Evolutionary conservation across 805 yeast species (phyloP).

Genomic region (Candida quercuum): DNA sequence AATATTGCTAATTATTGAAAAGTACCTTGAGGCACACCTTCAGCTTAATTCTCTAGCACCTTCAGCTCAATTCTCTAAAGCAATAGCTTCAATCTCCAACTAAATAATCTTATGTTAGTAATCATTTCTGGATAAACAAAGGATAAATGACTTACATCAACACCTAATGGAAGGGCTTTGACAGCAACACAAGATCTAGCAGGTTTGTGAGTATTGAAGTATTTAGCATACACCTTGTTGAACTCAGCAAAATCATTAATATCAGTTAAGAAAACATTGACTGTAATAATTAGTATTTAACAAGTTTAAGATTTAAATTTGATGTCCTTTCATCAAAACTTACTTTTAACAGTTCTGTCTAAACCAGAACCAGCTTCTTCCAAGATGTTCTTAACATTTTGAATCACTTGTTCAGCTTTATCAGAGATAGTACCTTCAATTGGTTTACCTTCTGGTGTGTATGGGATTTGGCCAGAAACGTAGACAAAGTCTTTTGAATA

Average conservation of each 20-base stretch:
- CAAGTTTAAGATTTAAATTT: not conserved
- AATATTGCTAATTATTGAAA: too few relatives aligned
- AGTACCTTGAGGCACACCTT: not conserved
- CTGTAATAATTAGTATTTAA: conserved; percentile 3
- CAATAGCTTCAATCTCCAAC: conserved; percentile 90
- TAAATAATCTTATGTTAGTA: conserved; percentile 11
- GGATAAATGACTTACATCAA: conserved; percentile 47
- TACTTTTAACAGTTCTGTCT: conserved; percentile 77
- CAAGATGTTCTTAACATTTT: conserved; percentile 65
- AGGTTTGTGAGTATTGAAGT: conserved; percentile 77
- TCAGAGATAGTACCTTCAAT: conserved; percentile 73
- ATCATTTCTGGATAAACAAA: too few relatives aligned
- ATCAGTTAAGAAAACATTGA: conserved; percentile 84
- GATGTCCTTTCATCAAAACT: conserved; percentile 4
- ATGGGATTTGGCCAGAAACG: conserved; percentile 94
- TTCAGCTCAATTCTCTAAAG: conserved; percentile 56
- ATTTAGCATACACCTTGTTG: conserved; percentile 77
- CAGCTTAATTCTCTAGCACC: too few relatives aligned
- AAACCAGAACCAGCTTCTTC: conserved; percentile 82
- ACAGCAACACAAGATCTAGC: conserved; percentile 99
- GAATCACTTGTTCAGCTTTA: conserved; percentile 70
- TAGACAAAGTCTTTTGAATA: conserved; percentile 62
- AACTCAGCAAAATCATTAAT: conserved; percentile 81
- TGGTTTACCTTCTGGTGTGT: conserved; percentile 75
- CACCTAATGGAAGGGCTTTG: conserved; percentile 82